phyloP scores from a whole-genome alignment of 2,329 filamentous ascomycete genomes.

The Aureobasidium sp. region DNA sequence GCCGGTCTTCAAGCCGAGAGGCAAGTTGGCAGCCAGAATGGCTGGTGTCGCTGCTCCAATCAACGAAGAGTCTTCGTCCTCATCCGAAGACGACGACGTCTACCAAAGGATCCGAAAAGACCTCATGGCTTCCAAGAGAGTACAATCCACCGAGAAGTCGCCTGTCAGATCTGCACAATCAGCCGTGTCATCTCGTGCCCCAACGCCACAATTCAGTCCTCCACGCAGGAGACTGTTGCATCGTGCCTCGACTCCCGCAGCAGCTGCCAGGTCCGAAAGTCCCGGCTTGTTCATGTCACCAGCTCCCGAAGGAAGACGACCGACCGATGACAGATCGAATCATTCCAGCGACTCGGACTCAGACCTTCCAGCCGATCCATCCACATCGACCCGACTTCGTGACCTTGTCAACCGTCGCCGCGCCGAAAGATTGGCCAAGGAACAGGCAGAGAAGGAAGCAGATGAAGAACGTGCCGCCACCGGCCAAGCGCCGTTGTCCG shows the following conservation, averaged over 20 bases:
- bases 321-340: neutral
- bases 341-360: constrained; percentile 21
- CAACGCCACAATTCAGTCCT: constrained; percentile 2
- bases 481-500: constrained; percentile 16
- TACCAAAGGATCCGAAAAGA: constrained; percentile 40
- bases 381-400: constrained; percentile 48
- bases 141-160: constrained; percentile 17
- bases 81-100: constrained; percentile 28
- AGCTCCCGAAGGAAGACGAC: neutral
- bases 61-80: constrained; percentile 21
- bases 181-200: neutral
- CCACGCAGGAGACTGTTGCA: neutral
- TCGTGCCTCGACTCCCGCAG: constrained; percentile 4
- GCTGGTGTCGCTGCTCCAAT: constrained; percentile 31
- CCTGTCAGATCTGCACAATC: neutral
- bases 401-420: constrained; percentile 68
- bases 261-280: constrained; percentile 3
- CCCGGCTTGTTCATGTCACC: constrained; percentile 15
- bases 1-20: constrained; percentile 44
- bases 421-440: constrained; percentile 60
- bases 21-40: constrained; percentile 60
- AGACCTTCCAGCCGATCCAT: constrained; percentile 34
- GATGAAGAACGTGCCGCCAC: constrained; percentile 27
- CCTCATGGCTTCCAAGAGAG: constrained; percentile 32
- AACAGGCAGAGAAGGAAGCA: constrained; percentile 47